Evolutionary conservation across 2,329 filamentous ascomycete genomes (phyloP).

Genomic region (Bipolaris zeicola): DNA sequence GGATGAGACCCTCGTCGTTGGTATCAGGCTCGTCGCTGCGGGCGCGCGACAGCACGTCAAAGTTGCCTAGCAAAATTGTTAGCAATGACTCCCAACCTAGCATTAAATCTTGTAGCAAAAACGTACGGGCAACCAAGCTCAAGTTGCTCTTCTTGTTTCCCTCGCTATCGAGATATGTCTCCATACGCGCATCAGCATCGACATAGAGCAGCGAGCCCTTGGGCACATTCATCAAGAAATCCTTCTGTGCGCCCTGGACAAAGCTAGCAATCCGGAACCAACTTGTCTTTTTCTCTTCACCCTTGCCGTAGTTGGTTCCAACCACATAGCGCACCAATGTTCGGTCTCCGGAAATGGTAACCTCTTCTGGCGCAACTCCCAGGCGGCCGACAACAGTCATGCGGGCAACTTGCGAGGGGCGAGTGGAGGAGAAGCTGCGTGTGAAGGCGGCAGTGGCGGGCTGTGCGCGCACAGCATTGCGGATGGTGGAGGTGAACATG

Average conservation of each 20-base stretch:
- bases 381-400: slow-evolving; percentile 89
- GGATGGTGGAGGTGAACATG: slow-evolving; percentile 49
- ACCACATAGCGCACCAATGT: slow-evolving; percentile 80
- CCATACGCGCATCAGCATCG: slow-evolving; percentile 78
- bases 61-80: slow-evolving; percentile 33
- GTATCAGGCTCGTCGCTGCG: slow-evolving; percentile 30
- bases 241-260: slow-evolving; percentile 69
- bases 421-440: slow-evolving; percentile 78
- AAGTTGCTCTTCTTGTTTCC: slow-evolving; percentile 69
- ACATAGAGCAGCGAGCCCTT: slow-evolving; percentile 85
- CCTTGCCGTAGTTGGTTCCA: slow-evolving; percentile 68
- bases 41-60: slow-evolving; percentile 41
- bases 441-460: slow-evolving; percentile 49
- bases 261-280: slow-evolving; percentile 87
- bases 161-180: slow-evolving; percentile 66
- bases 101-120: not conserved
- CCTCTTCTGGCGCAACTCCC: slow-evolving; percentile 76
- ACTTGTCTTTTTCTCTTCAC: slow-evolving; percentile 76
- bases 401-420: slow-evolving; percentile 69
- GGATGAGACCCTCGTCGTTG: slow-evolving; percentile 44
- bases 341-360: slow-evolving; percentile 73
- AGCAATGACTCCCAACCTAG: slow-evolving; percentile 3
- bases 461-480: slow-evolving; percentile 57
- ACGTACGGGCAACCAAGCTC: slow-evolving; percentile 81
- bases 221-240: slow-evolving; percentile 72